A percentile compares a stretch with the other conserved stretches of the same genome.
Conservation (phyloP, 2,329 filamentous ascomycete species). For the Neopestalotiopsis sp. region DNA sequence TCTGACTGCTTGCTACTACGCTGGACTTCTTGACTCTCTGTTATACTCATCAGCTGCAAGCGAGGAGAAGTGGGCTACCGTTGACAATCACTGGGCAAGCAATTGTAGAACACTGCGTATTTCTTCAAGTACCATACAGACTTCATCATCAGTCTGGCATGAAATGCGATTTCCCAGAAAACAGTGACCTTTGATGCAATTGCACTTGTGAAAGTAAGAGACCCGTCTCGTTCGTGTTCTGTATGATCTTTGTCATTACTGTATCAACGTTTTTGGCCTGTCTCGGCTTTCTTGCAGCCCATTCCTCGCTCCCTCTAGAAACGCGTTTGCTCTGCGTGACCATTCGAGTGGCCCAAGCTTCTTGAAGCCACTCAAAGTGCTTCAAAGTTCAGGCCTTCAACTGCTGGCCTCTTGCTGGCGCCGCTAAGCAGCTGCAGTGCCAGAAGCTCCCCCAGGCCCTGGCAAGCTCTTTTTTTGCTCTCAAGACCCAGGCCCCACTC, state of each 20-base stretch:
- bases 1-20: neutral
- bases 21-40: neutral
- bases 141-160: neutral
- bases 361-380: neutral
- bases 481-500: neutral
- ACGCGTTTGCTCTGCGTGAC: neutral
- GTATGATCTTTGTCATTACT: neutral
- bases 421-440: neutral
- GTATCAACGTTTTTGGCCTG: neutral
- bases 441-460: neutral
- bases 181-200: constrained; percentile 5
- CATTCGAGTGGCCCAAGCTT: neutral
- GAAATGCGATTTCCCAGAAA: neutral
- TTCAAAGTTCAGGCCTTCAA: no score
- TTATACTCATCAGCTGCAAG: neutral
- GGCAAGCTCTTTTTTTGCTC: neutral
- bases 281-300: neutral
- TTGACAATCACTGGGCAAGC: neutral
- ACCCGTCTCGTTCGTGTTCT: neutral
- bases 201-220: neutral
- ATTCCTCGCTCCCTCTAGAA: no score
- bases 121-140: neutral
- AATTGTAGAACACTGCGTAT: neutral
- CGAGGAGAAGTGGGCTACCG: neutral
- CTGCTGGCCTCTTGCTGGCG: neutral